phyloP scores from a whole-genome alignment of 2,329 filamentous ascomycete species.

The Graphium sp. region DNA sequence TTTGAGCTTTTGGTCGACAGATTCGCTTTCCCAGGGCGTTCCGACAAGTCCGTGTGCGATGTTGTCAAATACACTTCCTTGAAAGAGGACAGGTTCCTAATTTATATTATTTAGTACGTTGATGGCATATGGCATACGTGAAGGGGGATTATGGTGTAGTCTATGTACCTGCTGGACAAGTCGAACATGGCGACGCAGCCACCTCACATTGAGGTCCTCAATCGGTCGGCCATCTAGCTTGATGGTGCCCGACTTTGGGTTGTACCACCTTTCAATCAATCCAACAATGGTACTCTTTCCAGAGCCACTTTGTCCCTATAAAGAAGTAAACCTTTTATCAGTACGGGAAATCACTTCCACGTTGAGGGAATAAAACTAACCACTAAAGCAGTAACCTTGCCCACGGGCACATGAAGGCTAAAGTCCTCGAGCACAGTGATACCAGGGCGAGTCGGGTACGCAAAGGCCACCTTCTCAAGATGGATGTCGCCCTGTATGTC shows the following conservation, averaged over 20 bases:
- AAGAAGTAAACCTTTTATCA: neutral
- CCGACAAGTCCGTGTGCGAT: slow-evolving; percentile 27
- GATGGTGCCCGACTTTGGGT: slow-evolving; percentile 25
- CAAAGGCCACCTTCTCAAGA: slow-evolving; percentile 29
- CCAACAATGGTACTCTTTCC: slow-evolving; percentile 42
- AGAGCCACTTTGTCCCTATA: slow-evolving; percentile 38
- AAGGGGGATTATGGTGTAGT: neutral
- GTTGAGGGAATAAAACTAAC: slow-evolving; percentile 16
- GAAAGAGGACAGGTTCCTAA: slow-evolving; percentile 36
- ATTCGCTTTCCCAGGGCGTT: slow-evolving; percentile 15
- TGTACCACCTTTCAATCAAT: slow-evolving; percentile 43
- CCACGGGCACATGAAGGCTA: slow-evolving; percentile 22
- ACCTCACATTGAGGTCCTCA: slow-evolving; percentile 26
- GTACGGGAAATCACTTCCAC: neutral
- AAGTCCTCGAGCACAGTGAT: slow-evolving; percentile 25
- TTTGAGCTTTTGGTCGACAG: slow-evolving; percentile 22
- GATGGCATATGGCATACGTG: neutral
- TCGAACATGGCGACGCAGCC: slow-evolving; percentile 33
- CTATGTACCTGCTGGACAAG: slow-evolving; percentile 28
- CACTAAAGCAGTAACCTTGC: slow-evolving; percentile 35
- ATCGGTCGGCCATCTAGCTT: slow-evolving; percentile 25
- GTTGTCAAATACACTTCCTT: slow-evolving; percentile 32
- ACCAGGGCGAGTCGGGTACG: slow-evolving; percentile 38
- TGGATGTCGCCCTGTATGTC: slow-evolving; percentile 24
- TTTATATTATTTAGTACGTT: slow-evolving; percentile 4